phyloP scores from a whole-genome alignment of 2,329 filamentous ascomycete species.

The Byssochlamys sp. region DNA sequence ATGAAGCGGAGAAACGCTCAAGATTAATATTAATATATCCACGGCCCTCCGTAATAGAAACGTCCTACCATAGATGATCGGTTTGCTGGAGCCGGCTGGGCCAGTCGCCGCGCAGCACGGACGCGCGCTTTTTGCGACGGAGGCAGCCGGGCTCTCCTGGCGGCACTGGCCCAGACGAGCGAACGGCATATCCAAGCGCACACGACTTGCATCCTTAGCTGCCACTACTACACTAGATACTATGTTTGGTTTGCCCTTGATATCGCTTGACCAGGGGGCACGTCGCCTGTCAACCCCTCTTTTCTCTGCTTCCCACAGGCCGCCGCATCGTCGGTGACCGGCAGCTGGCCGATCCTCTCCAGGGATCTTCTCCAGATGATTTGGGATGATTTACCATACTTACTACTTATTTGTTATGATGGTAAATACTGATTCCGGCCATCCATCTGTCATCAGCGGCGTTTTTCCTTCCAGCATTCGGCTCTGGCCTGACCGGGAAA shows the following conservation, averaged over 20 bases:
- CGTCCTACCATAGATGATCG: neutral
- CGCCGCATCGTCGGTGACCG: neutral
- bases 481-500: no score
- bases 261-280: neutral
- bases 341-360: neutral
- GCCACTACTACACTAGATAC: neutral
- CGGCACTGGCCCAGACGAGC: constrained; percentile 3
- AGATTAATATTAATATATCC: neutral
- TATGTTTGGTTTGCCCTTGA: neutral
- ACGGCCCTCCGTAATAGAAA: neutral
- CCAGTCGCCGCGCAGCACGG: neutral
- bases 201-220: neutral
- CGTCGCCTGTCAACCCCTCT: neutral
- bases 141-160: neutral
- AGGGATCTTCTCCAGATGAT: neutral
- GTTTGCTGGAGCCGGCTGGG: neutral
- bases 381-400: neutral
- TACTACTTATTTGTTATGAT: no score
- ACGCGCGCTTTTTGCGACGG: neutral
- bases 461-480: no score
- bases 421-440: no score
- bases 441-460: no score
- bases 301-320: neutral
- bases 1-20: constrained; percentile 1
- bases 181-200: constrained; percentile 1